Percentiles rank a stretch among this genome's conserved stretches.
Evolutionary conservation across 1,284 basidiomycete genomes (phyloP).

Genomic region (Leccinum pachyderme): DNA sequence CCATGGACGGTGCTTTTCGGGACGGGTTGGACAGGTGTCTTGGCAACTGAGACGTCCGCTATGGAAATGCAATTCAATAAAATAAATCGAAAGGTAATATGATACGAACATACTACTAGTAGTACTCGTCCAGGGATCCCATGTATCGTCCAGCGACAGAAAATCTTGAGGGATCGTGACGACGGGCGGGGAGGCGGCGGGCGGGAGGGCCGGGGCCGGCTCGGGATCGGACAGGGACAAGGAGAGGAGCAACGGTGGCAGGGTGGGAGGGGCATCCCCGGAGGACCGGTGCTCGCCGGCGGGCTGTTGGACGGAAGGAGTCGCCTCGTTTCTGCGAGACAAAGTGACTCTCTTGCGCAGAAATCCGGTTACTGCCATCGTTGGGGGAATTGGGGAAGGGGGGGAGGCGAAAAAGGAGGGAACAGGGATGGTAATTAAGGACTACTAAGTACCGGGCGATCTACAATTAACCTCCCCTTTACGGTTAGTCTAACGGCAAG

Average conservation of each 20-base stretch:
- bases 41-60: conserved; percentile 19
- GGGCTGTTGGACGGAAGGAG: conserved; percentile 17
- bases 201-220: conserved; percentile 7
- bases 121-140: conserved; percentile 26
- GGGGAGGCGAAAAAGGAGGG: background rate
- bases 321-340: background rate
- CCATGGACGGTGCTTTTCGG: conserved; percentile 18
- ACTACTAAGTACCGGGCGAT: conserved; percentile 12
- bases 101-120: no score
- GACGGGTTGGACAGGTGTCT: conserved; percentile 5
- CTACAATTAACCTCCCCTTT: conserved; percentile 18
- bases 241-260: conserved; percentile 42
- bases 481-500: conserved; percentile 3
- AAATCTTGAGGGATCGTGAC: background rate
- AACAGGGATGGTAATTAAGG: background rate
- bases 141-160: conserved; percentile 10
- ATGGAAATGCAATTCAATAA: no score
- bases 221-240: conserved; percentile 18
- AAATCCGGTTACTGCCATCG: conserved; percentile 47
- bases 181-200: conserved; percentile 21
- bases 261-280: conserved; percentile 18
- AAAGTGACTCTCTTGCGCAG: conserved; percentile 43
- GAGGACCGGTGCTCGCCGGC: conserved; percentile 9
- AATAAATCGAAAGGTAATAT: no score
- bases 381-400: background rate